Evolutionary conservation across 148 eudicot genomes (phyloP), one percentile per base, ranked within the genome.

Genomic region (Nepenthes gracilis): DNA sequence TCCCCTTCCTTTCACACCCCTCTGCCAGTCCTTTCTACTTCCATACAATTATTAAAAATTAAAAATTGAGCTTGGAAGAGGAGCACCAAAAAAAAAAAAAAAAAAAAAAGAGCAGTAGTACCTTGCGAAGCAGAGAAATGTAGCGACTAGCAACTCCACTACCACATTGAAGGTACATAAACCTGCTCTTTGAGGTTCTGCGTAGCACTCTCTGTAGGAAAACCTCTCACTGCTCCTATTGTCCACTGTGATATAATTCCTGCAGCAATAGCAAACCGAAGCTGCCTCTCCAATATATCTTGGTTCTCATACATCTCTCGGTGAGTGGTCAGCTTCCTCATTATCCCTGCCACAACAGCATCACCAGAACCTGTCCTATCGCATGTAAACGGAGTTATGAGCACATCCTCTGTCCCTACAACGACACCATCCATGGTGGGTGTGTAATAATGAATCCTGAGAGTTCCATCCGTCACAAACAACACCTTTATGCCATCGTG

Each of bases 361-460:
- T 88, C 96, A 47, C 98, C 98, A 1, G 96, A 85, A 10, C 98
- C 96, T 6, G 94, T 88, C 71, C 96, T 80, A 65, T 92, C 96
- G 54, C 94, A 85, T 6, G 98, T 88, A 59, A 81, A 85, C 12
- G 98, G 94, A 37, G 98, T 85, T 60, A 92, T 82, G 37, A 92
- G 81, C 65, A 92, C 98, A 69, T 92, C 96, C 55, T 92, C 98
- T 1, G 96, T 88, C 66, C 98, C 98, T n/a, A 80, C 71, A 62
- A 84, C 88, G 10, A 79, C 85, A 8, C 98, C 98, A 40, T 93
- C 88, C 40, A 88, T 84, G 9, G 64, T 59, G 15, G 90, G 86
- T 8, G 91, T 1, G 67, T 88, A 93, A 60, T 88, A 93, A 77
- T 93, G 98, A 48, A 93, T 68, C 69, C 98, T 60, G 40, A 86